Base-by-base conservation (phyloP, 176 grass and related monocot species). In the Oryza brachyantha region DNA sequence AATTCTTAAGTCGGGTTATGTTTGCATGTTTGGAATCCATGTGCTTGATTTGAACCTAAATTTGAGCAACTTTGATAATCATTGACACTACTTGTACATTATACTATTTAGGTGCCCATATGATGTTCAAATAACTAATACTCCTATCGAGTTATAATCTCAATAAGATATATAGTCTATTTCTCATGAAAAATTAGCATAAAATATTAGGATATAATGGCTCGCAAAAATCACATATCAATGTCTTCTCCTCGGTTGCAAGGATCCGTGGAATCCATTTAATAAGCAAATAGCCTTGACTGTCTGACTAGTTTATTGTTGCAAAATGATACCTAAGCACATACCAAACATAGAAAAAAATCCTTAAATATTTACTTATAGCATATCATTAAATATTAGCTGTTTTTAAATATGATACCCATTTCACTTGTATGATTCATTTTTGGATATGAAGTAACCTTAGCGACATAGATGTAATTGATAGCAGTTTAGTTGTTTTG, bases 61-160 rank as follows among this genome's bases (percentile, higher is more conserved):
- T 52, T 80, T 79, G 25, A 21, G 13, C 7, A 34, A 4, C 3
- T 13, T 88, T 67, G 36, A 17, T 35, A 68, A 42, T 25, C 52
- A 73, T 73, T 76, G 52, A 48, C 64, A n/a, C 22, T 45, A 32
- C 3, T 8, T 85, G 29, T 55, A 5, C 38, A 78, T 66, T 43
- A 43, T 46, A 37, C 59, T 1, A n/a, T 2, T 29, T 14, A 32
- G 31, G 31, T 32, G 4, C 31, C 31, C 31, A 32, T 32, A 32
- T 4, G 31, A 32, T 32, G 31, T 4, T 32, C 31, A 32, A 32
- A 32, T 32, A 32, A 32, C 31, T 32, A 32, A 32, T 32, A 32
- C 31, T 32, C 31, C 31, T 32, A 32, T 32, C 31, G 4, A 32
- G 4, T 32, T 32, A 32, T 32, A 32, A 32, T 32, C 31, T 32